Conservation (phyloP, 306 rosid species). For the Argentina anserina region DNA sequence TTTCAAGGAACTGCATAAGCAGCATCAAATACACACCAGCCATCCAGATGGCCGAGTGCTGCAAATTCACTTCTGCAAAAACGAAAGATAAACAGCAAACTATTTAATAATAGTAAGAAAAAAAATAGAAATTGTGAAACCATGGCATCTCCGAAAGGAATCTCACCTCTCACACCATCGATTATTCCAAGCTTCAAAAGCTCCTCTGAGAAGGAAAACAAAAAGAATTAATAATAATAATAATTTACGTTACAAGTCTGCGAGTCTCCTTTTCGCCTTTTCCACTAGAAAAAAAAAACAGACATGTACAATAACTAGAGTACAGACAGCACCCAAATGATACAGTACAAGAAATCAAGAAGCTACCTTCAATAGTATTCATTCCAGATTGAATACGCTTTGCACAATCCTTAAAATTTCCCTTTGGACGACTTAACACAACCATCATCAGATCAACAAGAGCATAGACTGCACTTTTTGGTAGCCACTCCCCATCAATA, state of each 20-base stretch:
- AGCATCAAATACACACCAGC: constrained; percentile 94
- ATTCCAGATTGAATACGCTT: constrained; percentile 89
- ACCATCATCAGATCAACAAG: constrained; percentile 83
- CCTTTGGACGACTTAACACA: constrained; percentile 87
- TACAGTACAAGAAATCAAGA: constrained; percentile 6
- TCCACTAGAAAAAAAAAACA: neutral
- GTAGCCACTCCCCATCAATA: constrained; percentile 96
- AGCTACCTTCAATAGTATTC: constrained; percentile 59
- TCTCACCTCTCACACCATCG: constrained; percentile 80
- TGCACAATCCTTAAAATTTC: constrained; percentile 89
- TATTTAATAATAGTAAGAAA: constrained; percentile 18
- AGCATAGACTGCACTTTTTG: constrained; percentile 90
- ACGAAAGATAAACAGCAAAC: constrained; percentile 31
- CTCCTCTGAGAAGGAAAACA: constrained; percentile 60
- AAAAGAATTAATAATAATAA: neutral
- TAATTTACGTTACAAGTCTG: constrained; percentile 14
- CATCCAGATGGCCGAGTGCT: constrained; percentile 95
- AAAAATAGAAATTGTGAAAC: constrained; percentile 17
- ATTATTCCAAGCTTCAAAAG: constrained; percentile 87
- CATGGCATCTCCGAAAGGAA: constrained; percentile 27
- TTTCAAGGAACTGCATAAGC: constrained; percentile 92
- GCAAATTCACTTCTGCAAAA: constrained; percentile 84
- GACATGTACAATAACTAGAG: neutral
- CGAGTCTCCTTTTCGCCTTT: neutral
- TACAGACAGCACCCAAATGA: constrained; percentile 6